Percentiles rank a stretch among this genome's conserved stretches.
These are phyloP conservation scores for Begonia loranthoides DNA, from an alignment of 306 rosid genomes.

Conservation along the genomic window DNA sequence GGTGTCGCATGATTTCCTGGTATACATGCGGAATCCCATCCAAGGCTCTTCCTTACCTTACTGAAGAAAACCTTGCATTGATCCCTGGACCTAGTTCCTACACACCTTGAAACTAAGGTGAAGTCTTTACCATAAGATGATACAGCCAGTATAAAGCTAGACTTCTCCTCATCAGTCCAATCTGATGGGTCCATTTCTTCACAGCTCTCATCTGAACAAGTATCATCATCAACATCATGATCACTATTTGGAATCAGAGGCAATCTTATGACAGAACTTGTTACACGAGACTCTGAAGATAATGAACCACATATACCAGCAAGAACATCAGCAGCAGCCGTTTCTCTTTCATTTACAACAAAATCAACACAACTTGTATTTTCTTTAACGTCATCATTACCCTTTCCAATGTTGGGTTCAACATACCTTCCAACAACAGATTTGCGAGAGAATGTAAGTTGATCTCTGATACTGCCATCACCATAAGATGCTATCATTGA, in stretches of 20 bases:
- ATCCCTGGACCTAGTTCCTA: slow-evolving; percentile 61
- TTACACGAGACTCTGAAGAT: slow-evolving; percentile 76
- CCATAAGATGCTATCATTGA: slow-evolving; percentile 57
- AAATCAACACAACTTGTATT: slow-evolving; percentile 37
- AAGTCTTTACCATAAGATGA: slow-evolving; percentile 78
- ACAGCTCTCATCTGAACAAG: slow-evolving; percentile 91
- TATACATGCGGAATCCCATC: slow-evolving; percentile 49
- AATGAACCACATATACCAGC: slow-evolving; percentile 83
- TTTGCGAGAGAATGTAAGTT: slow-evolving; percentile 23
- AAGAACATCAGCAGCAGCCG: slow-evolving; percentile 82
- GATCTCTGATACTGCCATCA: slow-evolving; percentile 28
- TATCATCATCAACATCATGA: slow-evolving; percentile 47
- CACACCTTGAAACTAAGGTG: slow-evolving; percentile 42
- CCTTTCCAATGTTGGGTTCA: slow-evolving; percentile 24
- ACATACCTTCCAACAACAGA: slow-evolving; percentile 32
- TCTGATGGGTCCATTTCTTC: slow-evolving; percentile 70
- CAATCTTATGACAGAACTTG: slow-evolving; percentile 37
- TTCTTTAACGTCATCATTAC: slow-evolving; percentile 21
- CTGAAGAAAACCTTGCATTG: slow-evolving; percentile 94
- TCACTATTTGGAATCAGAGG: slow-evolving; percentile 28
- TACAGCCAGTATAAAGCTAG: slow-evolving; percentile 69
- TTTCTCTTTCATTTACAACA: slow-evolving; percentile 59
- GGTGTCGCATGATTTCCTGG: slow-evolving; percentile 36
- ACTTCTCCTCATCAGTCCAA: slow-evolving; percentile 88
- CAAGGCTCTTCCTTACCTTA: slow-evolving; percentile 84